Evolutionary conservation across 148 eudicot genomes (phyloP), one percentile per base, ranked within the genome.

Genomic region (Pouteria glomerata): DNA sequence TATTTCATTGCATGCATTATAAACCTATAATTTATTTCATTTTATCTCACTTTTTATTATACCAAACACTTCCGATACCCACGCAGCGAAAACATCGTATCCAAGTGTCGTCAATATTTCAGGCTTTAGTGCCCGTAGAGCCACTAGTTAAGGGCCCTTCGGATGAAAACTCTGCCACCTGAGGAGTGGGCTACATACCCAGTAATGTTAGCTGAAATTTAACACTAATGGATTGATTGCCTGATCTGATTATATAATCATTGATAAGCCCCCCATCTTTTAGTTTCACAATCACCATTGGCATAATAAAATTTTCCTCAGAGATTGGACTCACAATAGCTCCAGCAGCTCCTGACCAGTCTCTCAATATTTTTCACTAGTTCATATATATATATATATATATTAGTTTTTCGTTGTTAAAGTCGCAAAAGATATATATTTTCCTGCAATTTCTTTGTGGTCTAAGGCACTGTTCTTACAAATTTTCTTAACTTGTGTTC

Each of bases 51-150:
- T n/a, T n/a, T n/a, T n/a, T n/a, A n/a, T n/a, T n/a, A n/a, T n/a
- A n/a, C n/a, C n/a, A n/a, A n/a, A n/a, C n/a, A n/a, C n/a, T n/a
- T n/a, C 78, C 1, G 82, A 79, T 2, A 57, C 65, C 73, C 78
- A 71, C 6, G 78, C 78, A 24, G 78, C 82, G 58, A 79, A 65
- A 24, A 79, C 42, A 14, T 79, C 59, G 16, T 56, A 51, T 16
- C 82, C 82, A 10, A 76, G 82, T 27, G 82, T n/a, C n/a, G n/a
- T 78, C 52, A 79, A 23, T 0, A 79, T 59, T 59, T 79, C 82
- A 15, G 82, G 82, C 53, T 75, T 79, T 18, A 79, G 27, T 15
- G 75, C 57, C 75, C 75, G 66, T 7, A 78, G 78, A 16, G 75
- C 26, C 16, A 0, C 0, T 1, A 1, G 27, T 7, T 47, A 42